A percentile compares a stretch with the other conserved stretches of the same genome.
Evolutionary conservation across 2,329 filamentous ascomycete species (phyloP).

Genomic region (Amauroascus verrucosus): DNA sequence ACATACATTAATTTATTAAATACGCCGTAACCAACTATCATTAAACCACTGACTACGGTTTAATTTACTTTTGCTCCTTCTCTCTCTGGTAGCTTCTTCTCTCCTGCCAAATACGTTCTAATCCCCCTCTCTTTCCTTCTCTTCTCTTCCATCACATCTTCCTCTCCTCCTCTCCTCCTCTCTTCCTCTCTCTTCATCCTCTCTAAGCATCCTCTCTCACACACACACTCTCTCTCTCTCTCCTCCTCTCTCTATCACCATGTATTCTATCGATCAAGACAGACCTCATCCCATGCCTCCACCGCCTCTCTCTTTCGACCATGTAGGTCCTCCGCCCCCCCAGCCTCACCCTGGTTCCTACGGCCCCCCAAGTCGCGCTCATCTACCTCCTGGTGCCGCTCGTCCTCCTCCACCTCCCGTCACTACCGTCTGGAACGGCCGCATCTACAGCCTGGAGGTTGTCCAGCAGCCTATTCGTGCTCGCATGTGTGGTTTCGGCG

Average conservation of each 20-base stretch:
- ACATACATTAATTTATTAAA: no score
- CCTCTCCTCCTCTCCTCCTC: background rate
- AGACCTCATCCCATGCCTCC: background rate
- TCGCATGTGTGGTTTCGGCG: slow-evolving; percentile 97
- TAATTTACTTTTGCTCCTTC: no score
- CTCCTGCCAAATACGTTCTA: no score
- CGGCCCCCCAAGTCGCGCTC: slow-evolving; percentile 24
- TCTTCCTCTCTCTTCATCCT: background rate
- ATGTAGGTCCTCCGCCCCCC: background rate
- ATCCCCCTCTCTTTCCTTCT: background rate
- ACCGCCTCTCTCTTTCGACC: background rate
- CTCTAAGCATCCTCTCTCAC: background rate
- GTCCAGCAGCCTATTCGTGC: slow-evolving; percentile 86
- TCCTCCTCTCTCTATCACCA: background rate
- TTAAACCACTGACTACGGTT: no score
- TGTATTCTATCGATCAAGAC: slow-evolving; percentile 4
- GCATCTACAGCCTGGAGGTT: slow-evolving; percentile 56
- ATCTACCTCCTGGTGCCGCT: slow-evolving; percentile 23
- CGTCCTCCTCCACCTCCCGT: slow-evolving; percentile 29
- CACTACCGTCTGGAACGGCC: slow-evolving; percentile 34
- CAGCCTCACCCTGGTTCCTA: background rate
- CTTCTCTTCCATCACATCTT: background rate
- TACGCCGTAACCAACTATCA: no score
- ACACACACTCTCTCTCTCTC: background rate
- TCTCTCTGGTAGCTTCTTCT: no score